Percentiles rank a stretch among this genome's conserved stretches.
These are phyloP conservation scores for Phascolomyces articulosus DNA, from an alignment of 371 early-diverging fungal genomes.

Conservation along the genomic window DNA sequence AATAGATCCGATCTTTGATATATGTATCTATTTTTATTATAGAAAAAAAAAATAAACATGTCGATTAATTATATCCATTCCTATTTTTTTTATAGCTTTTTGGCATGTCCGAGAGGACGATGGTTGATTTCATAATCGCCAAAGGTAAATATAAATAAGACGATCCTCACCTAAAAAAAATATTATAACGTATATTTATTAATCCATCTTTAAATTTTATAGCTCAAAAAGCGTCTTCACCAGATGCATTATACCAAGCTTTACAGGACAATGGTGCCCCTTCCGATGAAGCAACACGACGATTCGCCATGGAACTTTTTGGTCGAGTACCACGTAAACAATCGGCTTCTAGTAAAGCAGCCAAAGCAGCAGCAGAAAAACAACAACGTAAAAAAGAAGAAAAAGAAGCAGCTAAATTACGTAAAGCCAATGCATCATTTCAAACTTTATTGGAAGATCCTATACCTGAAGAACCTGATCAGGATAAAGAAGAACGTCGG, in stretches of 20 bases:
- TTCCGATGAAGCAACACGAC: slow-evolving; percentile 44
- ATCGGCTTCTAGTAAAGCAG: slow-evolving; percentile 25
- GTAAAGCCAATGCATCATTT: slow-evolving; percentile 65
- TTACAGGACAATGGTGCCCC: slow-evolving; percentile 68
- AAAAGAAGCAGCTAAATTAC: slow-evolving; percentile 54
- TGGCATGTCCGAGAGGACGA: slow-evolving; percentile 71
- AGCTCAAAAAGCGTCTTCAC: slow-evolving; percentile 66
- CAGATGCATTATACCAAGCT: slow-evolving; percentile 50
- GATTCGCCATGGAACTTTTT: slow-evolving; percentile 71
- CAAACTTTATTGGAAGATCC: slow-evolving; percentile 61
- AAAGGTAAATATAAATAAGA: slow-evolving; percentile 36
- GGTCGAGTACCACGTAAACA: slow-evolving; percentile 57
- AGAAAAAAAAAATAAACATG: too few species aligned
- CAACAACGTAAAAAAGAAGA: slow-evolving; percentile 54
- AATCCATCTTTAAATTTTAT: background rate
- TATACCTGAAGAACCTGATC: slow-evolving; percentile 24
- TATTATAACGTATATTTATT: too few species aligned
- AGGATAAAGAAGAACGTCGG: slow-evolving; percentile 28
- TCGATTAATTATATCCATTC: slow-evolving; percentile 8
- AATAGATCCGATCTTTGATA: too few species aligned
- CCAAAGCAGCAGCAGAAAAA: slow-evolving; percentile 30
- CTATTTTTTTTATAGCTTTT: slow-evolving; percentile 48
- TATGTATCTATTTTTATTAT: too few species aligned
- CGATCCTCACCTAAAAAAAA: too few species aligned
- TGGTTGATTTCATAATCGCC: slow-evolving; percentile 77